phyloP scores from a whole-genome alignment of 129 eudicot species.

The Ambrosia trifida region DNA sequence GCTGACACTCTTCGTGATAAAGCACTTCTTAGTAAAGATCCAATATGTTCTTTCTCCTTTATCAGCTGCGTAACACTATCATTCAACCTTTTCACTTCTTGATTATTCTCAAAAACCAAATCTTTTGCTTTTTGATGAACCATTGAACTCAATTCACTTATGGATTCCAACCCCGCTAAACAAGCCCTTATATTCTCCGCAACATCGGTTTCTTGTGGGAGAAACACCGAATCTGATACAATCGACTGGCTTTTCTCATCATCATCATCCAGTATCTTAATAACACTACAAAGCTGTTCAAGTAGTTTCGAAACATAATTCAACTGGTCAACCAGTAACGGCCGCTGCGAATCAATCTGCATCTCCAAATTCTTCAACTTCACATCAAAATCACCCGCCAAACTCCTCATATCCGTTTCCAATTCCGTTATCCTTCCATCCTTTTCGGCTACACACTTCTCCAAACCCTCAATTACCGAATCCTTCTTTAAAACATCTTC shows the following conservation, averaged over 20 bases:
- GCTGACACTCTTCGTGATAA: constrained; percentile 65
- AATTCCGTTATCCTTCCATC: constrained; percentile 42
- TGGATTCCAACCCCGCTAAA: constrained; percentile 76
- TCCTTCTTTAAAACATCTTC: constrained; percentile 61
- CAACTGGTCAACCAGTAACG: constrained; percentile 71
- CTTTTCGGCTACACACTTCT: constrained; percentile 47
- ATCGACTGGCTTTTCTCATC: constrained; percentile 52
- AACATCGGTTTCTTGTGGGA: constrained; percentile 75
- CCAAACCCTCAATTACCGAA: constrained; percentile 49
- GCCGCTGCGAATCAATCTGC: constrained; percentile 61
- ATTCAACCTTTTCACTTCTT: constrained; percentile 63
- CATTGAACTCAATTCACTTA: constrained; percentile 54
- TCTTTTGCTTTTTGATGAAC: constrained; percentile 56
- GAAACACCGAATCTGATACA: constrained; percentile 71
- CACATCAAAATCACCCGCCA: constrained; percentile 45
- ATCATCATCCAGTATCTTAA: constrained; percentile 67
- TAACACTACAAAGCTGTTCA: constrained; percentile 61
- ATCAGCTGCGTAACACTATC: constrained; percentile 63
- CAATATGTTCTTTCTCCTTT: constrained; percentile 82
- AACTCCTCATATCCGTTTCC: constrained; percentile 52
- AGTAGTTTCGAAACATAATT: constrained; percentile 58
- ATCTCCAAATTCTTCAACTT: constrained; percentile 49
- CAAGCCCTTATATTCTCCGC: constrained; percentile 87
- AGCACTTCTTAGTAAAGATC: constrained; percentile 78
- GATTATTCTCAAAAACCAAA: constrained; percentile 50